Conservation (phyloP, 2,329 filamentous ascomycete genomes). For the Alternaria viburni region DNA sequence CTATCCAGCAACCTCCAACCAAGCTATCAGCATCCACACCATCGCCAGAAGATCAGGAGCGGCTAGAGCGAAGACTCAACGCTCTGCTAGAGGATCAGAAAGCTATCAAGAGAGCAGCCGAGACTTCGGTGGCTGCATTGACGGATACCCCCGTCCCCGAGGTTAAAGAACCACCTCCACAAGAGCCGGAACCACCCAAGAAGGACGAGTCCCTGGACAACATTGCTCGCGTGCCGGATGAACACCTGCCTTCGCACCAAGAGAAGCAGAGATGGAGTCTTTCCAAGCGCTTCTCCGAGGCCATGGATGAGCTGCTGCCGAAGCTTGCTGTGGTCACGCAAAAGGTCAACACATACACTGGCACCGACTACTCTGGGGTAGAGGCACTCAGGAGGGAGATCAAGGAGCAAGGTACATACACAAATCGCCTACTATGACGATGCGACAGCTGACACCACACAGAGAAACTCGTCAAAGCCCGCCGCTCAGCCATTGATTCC, state of each 20-base stretch:
- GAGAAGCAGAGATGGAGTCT: conserved; percentile 62
- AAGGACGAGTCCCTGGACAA: conserved; percentile 29
- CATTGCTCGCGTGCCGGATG: conserved; percentile 43
- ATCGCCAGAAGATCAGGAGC: conserved; percentile 23
- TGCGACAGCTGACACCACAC: conserved; percentile 11
- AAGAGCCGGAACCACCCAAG: conserved; percentile 6
- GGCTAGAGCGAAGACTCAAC: conserved; percentile 21
- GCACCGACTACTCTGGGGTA: conserved; percentile 83
- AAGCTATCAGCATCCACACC: conserved; percentile 13
- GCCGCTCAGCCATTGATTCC: conserved; percentile 68
- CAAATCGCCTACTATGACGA: too few species aligned
- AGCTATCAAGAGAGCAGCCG: conserved; percentile 8
- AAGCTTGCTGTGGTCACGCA: conserved; percentile 85
- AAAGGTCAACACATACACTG: conserved; percentile 90
- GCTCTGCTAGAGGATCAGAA: conserved; percentile 16
- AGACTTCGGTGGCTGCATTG: conserved; percentile 8
- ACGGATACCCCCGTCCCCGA: conserved; percentile 1
- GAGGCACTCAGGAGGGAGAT: conserved; percentile 84
- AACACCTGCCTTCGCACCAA: conserved; percentile 59
- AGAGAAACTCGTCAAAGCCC: conserved; percentile 65
- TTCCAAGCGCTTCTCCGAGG: conserved; percentile 67
- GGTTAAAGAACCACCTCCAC: conserved; percentile 9
- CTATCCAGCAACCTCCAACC: conserved; percentile 7
- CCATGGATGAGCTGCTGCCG: conserved; percentile 90
- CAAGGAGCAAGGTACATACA: conserved; percentile 62